Conservation (phyloP, 257 asterid genomes). For the Scutellaria minor region DNA sequence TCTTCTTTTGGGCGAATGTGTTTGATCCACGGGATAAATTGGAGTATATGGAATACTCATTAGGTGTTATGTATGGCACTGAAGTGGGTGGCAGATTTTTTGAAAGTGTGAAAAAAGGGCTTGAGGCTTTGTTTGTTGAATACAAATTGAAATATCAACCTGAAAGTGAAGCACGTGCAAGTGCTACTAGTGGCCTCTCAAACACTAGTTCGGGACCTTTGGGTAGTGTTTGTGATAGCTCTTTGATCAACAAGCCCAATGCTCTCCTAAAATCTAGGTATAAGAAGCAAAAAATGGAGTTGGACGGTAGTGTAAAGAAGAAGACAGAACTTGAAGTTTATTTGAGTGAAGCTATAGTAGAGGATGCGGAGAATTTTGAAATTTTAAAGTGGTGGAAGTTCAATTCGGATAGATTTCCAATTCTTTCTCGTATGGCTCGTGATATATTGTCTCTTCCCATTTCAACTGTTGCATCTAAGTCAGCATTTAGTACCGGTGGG, state of each 20-base stretch:
- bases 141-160: neutral
- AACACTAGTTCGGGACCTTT: neutral
- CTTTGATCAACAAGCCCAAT: neutral
- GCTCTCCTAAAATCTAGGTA: neutral
- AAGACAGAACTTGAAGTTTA: too few species aligned
- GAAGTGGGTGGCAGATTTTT: neutral
- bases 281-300: neutral
- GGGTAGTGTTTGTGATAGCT: neutral
- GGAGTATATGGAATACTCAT: neutral
- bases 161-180: neutral
- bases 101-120: neutral
- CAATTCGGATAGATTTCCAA: too few species aligned
- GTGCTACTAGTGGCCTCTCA: neutral
- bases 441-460: too few species aligned
- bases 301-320: too few species aligned
- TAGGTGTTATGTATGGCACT: neutral
- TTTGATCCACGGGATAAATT: slow-evolving; percentile 7
- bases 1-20: slow-evolving; percentile 11
- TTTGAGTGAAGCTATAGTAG: too few species aligned
- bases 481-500: too few species aligned
- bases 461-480: too few species aligned
- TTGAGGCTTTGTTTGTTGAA: neutral
- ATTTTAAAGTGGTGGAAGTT: too few species aligned
- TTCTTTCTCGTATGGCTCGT: too few species aligned
- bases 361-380: too few species aligned